phyloP scores from a whole-genome alignment of 192 early-diverging fungal genomes.

The Podila clonocystis region DNA sequence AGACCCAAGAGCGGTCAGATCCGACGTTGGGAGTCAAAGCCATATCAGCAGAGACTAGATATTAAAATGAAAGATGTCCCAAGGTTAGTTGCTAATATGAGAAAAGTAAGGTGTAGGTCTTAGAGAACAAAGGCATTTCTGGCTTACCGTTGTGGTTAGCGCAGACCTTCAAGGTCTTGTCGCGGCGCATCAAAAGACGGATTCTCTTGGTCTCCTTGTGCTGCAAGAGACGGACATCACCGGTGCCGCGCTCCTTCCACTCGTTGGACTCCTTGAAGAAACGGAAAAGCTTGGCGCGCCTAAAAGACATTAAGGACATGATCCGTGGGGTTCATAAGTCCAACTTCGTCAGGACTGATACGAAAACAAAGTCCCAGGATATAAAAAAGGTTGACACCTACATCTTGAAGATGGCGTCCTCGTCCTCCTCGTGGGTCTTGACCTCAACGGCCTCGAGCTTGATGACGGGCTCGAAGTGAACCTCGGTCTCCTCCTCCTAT shows the following conservation, averaged over 20 bases:
- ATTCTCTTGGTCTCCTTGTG: constrained; percentile 91
- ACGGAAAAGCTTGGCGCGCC: constrained; percentile 98
- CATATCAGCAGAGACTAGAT: constrained; percentile 84
- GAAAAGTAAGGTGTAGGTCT: background rate
- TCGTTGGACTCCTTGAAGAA: constrained; percentile 92
- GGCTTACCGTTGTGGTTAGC: constrained; percentile 91
- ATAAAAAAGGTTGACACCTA: constrained; percentile 38
- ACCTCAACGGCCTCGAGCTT: constrained; percentile 92
- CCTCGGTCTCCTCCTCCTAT: constrained; percentile 84
- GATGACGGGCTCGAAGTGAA: constrained; percentile 97
- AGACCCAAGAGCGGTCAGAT: constrained; percentile 99
- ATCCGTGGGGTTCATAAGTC: too few species aligned
- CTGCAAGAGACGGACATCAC: constrained; percentile 95
- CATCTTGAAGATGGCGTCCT: constrained; percentile 92
- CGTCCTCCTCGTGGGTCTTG: constrained; percentile 98
- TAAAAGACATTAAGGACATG: constrained; percentile 22
- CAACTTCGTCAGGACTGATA: background rate
- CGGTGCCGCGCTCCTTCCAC: constrained; percentile 99
- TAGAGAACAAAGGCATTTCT: background rate
- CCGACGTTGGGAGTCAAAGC: constrained; percentile 93
- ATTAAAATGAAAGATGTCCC: background rate
- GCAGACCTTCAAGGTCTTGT: constrained; percentile 99
- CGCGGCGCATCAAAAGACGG: constrained; percentile 98
- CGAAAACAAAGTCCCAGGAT: constrained; percentile 6
- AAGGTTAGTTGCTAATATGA: too few species aligned